Percentiles rank a stretch among this genome's conserved stretches.
Evolutionary conservation across 139 green algal species (phyloP).

Genomic region (Limnomonas spitsbergensis): DNA sequence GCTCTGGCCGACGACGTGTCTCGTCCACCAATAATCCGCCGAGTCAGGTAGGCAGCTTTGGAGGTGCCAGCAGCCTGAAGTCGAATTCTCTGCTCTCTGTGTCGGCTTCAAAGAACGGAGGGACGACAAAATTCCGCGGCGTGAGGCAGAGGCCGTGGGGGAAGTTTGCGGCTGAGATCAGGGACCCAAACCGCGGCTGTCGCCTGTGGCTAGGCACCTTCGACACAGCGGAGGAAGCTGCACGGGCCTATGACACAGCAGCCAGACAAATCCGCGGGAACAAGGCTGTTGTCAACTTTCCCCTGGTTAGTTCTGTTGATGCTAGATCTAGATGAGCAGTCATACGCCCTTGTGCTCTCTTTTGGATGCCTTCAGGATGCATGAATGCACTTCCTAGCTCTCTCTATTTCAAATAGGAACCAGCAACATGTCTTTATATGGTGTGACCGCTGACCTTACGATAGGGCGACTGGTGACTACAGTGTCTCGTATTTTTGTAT

Average conservation of each 20-base stretch:
- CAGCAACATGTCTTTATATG: no score
- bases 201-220: constrained; percentile 87
- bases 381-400: no score
- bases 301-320: constrained; percentile 16
- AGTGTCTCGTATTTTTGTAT: no score
- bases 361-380: no score
- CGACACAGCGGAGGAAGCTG: constrained; percentile 80
- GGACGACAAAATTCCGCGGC: constrained; percentile 57
- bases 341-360: no score
- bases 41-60: not conserved
- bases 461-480: no score
- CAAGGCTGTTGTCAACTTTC: constrained; percentile 77
- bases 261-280: constrained; percentile 74
- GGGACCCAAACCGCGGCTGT: constrained; percentile 34
- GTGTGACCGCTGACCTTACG: no score
- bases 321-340: no score
- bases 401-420: no score
- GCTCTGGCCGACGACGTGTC: not conserved
- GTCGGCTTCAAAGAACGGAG: not conserved
- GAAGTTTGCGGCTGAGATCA: constrained; percentile 59
- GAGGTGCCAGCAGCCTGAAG: not conserved
- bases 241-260: constrained; percentile 78
- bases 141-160: constrained; percentile 82
- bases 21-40: not conserved
- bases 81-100: not conserved